A percentile compares a stretch with the other conserved stretches of the same genome.
These are phyloP conservation scores for Actinidia polygama DNA, from an alignment of 179 eudicot species.

Conservation along the genomic window DNA sequence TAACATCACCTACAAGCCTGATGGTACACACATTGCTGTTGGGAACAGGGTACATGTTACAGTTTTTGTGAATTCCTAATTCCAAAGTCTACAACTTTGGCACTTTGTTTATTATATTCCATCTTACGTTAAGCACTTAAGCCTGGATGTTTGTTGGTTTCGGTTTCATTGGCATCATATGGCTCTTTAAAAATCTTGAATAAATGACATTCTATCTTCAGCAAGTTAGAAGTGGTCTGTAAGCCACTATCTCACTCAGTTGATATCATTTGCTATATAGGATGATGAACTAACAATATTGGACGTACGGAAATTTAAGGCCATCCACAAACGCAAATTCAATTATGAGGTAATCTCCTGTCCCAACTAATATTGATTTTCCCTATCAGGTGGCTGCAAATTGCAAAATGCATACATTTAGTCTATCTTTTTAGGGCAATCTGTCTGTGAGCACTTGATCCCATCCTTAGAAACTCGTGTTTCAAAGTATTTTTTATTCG, in stretches of 20 bases:
- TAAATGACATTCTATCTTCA: neutral
- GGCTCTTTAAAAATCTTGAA: neutral
- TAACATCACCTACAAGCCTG: slow-evolving; percentile 94
- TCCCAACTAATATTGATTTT: slow-evolving; percentile 4
- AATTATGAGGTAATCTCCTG: slow-evolving; percentile 74
- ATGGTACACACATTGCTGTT: slow-evolving; percentile 90
- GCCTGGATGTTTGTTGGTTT: neutral
- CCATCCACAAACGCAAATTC: slow-evolving; percentile 88
- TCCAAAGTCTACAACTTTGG: neutral
- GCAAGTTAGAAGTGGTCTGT: neutral
- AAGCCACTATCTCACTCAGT: neutral
- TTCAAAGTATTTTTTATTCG: neutral
- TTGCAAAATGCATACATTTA: neutral
- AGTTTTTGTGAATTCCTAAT: slow-evolving; percentile 8
- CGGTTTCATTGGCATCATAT: neutral
- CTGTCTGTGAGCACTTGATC: neutral
- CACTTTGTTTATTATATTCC: slow-evolving; percentile 2
- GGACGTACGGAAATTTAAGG: slow-evolving; percentile 94
- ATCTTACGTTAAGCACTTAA: neutral
- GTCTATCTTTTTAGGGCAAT: neutral
- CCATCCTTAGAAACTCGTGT: neutral
- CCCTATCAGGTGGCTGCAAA: neutral
- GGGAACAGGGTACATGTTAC: slow-evolving; percentile 75
- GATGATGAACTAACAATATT: slow-evolving; percentile 92
- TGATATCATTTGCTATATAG: slow-evolving; percentile 35